These are phyloP conservation scores for Pythium phragmitis DNA, from an alignment of 352 stramenopile genomes.

Conservation along the genomic window DNA sequence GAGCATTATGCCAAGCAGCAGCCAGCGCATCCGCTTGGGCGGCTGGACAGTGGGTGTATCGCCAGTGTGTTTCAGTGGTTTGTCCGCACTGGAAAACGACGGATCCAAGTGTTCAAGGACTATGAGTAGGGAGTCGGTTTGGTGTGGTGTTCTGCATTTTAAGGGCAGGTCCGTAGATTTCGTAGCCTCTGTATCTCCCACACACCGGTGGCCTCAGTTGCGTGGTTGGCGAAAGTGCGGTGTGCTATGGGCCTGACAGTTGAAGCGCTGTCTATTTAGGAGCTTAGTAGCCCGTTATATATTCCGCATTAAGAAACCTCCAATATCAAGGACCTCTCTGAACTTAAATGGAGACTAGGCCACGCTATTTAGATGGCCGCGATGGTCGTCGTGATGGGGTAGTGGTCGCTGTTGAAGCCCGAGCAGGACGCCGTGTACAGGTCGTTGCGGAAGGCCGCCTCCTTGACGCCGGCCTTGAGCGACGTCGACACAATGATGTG, in stretches of 20 bases:
- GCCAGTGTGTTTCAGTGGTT: background rate
- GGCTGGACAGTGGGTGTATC: constrained; percentile 3
- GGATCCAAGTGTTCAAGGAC: background rate
- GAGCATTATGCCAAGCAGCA: background rate
- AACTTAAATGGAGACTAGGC: background rate
- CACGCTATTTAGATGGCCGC: constrained; percentile 9
- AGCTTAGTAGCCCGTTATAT: too few relatives aligned
- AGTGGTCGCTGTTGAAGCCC: constrained; percentile 63
- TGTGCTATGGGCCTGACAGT: background rate
- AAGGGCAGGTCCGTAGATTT: background rate
- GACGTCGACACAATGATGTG: constrained; percentile 64
- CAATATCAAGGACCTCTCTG: too few relatives aligned
- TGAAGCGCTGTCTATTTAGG: too few relatives aligned
- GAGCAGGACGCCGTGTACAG: constrained; percentile 52
- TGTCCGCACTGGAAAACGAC: background rate
- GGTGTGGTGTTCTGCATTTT: background rate
- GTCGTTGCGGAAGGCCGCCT: constrained; percentile 49
- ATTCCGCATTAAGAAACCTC: too few relatives aligned
- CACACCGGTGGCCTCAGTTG: too few relatives aligned
- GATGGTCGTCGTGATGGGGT: constrained; percentile 36
- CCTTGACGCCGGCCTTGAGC: constrained; percentile 37
- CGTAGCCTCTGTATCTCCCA: too few relatives aligned
- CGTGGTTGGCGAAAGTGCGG: too few relatives aligned
- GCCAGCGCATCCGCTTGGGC: background rate
- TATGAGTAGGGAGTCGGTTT: background rate